Conservation (phyloP, 306 rosid species). For the Astragalus membranaceus region DNA sequence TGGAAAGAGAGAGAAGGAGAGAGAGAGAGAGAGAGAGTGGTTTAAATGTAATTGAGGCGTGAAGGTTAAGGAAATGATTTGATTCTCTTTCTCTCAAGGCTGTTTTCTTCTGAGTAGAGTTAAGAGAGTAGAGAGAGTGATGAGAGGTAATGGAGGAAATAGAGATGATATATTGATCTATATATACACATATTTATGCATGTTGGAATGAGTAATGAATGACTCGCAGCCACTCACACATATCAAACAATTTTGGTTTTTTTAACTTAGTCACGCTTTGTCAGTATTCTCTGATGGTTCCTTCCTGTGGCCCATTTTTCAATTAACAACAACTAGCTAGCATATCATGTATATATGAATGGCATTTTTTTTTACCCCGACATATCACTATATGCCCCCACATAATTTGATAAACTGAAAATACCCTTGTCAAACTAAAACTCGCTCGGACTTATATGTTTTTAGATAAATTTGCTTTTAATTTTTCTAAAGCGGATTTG, state of each 20-base stretch:
- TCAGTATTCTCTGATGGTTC: conserved; percentile 23
- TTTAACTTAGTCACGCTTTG: conserved; percentile 32
- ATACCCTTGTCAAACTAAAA: too few relatives aligned
- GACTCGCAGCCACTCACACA: conserved; percentile 15
- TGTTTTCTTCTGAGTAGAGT: conserved; percentile 28
- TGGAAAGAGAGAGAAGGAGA: background rate
- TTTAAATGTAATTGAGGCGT: conserved; percentile 53
- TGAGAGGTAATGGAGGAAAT: background rate
- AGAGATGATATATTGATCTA: background rate
- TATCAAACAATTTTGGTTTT: background rate
- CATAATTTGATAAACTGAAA: too few relatives aligned
- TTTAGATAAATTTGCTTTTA: too few relatives aligned
- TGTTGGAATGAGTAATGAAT: conserved; percentile 7
- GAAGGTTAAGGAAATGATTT: conserved; percentile 67
- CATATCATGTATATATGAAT: too few relatives aligned
- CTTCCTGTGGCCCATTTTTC: conserved; percentile 16
- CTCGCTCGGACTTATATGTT: too few relatives aligned
- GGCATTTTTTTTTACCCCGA: too few relatives aligned
- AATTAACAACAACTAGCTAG: background rate
- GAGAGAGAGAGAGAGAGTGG: background rate
- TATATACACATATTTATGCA: background rate
- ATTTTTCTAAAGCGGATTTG: too few relatives aligned
- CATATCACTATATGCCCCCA: too few relatives aligned
- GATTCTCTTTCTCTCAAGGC: conserved; percentile 67
- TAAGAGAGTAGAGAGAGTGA: background rate